Percentiles rank a stretch among this genome's conserved stretches.
Conservation (phyloP, 352 stramenopile species). For the Phytophthora sp. region DNA sequence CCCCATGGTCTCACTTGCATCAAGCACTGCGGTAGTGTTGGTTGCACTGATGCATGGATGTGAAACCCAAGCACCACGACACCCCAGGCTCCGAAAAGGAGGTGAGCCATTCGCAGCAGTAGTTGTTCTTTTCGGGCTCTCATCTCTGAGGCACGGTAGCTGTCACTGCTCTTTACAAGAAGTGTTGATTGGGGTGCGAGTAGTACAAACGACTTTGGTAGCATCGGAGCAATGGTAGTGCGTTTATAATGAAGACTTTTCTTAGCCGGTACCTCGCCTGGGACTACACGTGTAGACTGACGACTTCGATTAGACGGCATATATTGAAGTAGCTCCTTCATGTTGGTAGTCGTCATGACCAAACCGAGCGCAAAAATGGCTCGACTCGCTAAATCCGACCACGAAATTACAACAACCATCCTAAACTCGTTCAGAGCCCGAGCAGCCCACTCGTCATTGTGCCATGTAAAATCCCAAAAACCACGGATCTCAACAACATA, state of each 20-base stretch:
- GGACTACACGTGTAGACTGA: too few species aligned
- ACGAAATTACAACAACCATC: conserved; percentile 31
- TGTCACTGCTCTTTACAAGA: background rate
- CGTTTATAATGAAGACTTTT: background rate
- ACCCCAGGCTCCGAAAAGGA: conserved; percentile 18
- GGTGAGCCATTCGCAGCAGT: conserved; percentile 7
- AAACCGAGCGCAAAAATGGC: conserved; percentile 24
- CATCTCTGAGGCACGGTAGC: background rate
- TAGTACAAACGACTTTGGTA: too few species aligned
- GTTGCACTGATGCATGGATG: conserved; percentile 12
- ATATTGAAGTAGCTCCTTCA: conserved; percentile 24
- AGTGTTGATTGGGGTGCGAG: background rate
- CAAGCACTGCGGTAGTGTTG: conserved; percentile 15
- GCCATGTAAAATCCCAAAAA: conserved; percentile 9
- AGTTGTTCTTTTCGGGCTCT: background rate
- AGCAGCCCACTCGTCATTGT: conserved; percentile 31
- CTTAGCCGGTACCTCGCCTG: too few species aligned
- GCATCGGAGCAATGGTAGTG: background rate
- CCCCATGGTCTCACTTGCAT: conserved; percentile 41
- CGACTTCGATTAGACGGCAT: background rate
- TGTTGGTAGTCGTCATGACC: conserved; percentile 11
- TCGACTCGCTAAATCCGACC: conserved; percentile 26
- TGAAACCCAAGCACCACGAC: conserved; percentile 20
- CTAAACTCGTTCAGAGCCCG: conserved; percentile 27
- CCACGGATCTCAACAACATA: conserved; percentile 1